Evolutionary conservation across 345 rosid species (phyloP).

Genomic region (Aegle marmelos): DNA sequence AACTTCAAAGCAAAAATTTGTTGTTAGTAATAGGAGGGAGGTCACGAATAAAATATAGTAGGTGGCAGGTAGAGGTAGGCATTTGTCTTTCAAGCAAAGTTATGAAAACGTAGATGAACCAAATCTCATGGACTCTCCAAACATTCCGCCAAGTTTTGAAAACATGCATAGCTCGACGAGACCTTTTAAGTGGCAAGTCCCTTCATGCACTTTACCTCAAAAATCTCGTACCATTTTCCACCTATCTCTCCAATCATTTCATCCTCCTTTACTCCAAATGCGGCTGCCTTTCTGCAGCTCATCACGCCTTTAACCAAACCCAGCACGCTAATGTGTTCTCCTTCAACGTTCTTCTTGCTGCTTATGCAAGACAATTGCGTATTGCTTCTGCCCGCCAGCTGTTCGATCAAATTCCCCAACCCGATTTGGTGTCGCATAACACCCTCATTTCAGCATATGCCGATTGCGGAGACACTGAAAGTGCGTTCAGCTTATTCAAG

Average conservation of each 20-base stretch:
- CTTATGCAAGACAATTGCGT: conserved; percentile 46
- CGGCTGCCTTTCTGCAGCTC: conserved; percentile 51
- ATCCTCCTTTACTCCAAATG: conserved; percentile 85
- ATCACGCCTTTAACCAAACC: conserved; percentile 43
- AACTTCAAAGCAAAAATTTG: too few relatives aligned
- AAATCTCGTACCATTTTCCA: conserved; percentile 57
- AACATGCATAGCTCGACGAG: conserved; percentile 46
- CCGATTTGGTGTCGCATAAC: conserved; percentile 75
- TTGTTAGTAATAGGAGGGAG: too few relatives aligned
- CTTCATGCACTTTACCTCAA: conserved; percentile 76
- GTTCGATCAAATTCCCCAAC: conserved; percentile 83
- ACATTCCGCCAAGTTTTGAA: conserved; percentile 53
- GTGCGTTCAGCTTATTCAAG: conserved; percentile 46
- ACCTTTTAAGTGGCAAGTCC: conserved; percentile 58
- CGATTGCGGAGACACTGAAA: conserved; percentile 43
- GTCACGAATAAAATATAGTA: not conserved
- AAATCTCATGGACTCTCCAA: conserved; percentile 42
- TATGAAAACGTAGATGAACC: conserved; percentile 38
- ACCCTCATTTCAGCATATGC: conserved; percentile 77
- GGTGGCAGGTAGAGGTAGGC: too few relatives aligned
- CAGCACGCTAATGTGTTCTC: conserved; percentile 67
- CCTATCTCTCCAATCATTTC: conserved; percentile 87
- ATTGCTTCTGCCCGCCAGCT: conserved; percentile 45
- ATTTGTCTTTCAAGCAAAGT: too few relatives aligned
- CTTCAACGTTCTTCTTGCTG: conserved; percentile 61